phyloP scores from a whole-genome alignment of 2,329 filamentous ascomycete genomes.

The Thielaviopsis populi region DNA sequence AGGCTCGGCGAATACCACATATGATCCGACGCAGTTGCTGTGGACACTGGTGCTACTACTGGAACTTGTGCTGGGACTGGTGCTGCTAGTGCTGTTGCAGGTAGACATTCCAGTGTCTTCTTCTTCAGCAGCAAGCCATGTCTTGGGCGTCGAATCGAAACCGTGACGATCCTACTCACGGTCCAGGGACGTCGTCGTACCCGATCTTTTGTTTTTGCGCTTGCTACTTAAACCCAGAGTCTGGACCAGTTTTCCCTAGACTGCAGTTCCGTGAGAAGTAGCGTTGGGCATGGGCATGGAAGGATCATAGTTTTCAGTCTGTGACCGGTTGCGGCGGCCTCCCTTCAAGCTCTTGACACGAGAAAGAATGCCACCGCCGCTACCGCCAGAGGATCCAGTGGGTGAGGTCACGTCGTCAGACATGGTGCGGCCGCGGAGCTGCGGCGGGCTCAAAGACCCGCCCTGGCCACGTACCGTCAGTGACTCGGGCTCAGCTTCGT shows the following conservation, averaged over 20 bases:
- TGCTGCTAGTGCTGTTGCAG: background rate
- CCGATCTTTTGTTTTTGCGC: slow-evolving; percentile 9
- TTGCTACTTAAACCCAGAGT: slow-evolving; percentile 15
- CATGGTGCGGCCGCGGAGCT: slow-evolving; percentile 10
- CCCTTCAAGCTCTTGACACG: slow-evolving; percentile 74
- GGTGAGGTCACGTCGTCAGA: slow-evolving; percentile 11
- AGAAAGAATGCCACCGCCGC: slow-evolving; percentile 50
- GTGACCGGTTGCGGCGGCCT: slow-evolving; percentile 30
- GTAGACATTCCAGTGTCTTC: background rate
- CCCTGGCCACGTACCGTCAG: slow-evolving; percentile 31
- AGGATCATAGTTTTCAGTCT: slow-evolving; percentile 13
- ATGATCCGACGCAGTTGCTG: background rate
- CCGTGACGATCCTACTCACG: slow-evolving; percentile 4
- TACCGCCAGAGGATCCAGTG: slow-evolving; percentile 23
- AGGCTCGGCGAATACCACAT: background rate
- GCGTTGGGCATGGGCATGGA: slow-evolving; percentile 14
- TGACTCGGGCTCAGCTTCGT: slow-evolving; percentile 41
- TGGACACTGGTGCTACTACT: background rate
- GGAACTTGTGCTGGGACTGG: background rate
- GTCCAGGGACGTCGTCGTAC: background rate
- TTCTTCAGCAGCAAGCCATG: background rate
- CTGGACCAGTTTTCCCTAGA: slow-evolving; percentile 23
- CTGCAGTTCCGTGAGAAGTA: slow-evolving; percentile 26
- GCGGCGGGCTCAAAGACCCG: slow-evolving; percentile 8
- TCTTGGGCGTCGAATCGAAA: slow-evolving; percentile 4